Evolutionary conservation across 345 rosid species (phyloP), one percentile per base, ranked within the genome.

Genomic region (Isatis tinctoria): DNA sequence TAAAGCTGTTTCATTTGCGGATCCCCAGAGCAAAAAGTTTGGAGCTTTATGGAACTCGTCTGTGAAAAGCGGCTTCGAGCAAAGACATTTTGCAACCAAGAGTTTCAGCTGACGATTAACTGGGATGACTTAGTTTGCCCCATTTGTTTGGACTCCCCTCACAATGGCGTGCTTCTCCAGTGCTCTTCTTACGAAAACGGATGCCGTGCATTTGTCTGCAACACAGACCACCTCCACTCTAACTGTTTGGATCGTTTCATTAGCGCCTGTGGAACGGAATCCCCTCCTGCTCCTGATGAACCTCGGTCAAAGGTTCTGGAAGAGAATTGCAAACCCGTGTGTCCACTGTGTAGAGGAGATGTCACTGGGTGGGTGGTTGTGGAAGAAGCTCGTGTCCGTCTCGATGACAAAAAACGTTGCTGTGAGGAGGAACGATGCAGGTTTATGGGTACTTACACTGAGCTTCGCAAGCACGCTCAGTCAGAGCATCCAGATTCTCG

Each of bases 261-360:
- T 60, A 85, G 57, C 76, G 99, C 97, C 17, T 74, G 77, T 79
- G 90, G 92, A 22, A 81, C 91, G 72, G 64, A 83, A 24, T 69
- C 92, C 27, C 81, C 87, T 70, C 84, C 83, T 30, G 74, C 88
- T 33, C 76, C 88, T 37, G 87, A 82, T 65, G 62, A 65, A 28
- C 56, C 80, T 16, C 81, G 70, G 36, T 78, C 83, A 2, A 69
- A 47, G 62, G 74, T 41, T 24, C 79, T 73, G 11, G 93, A 87
- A 67, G 85, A 76, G 47, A 77, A 67, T 56, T 78, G 83, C 74
- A 84, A 74, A 74, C 92, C 93, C 0, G 81, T 84, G 51, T 95
- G 97, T 62, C 99, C 99, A 53, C 81, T 95, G 18, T 95, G 99
- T 79, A 85, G 99, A 84, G 99, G 99, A 44, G 87, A 87, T 80